These are phyloP conservation scores for Diaporthe destruens DNA, from an alignment of 2,329 filamentous ascomycete genomes.

Conservation along the genomic window DNA sequence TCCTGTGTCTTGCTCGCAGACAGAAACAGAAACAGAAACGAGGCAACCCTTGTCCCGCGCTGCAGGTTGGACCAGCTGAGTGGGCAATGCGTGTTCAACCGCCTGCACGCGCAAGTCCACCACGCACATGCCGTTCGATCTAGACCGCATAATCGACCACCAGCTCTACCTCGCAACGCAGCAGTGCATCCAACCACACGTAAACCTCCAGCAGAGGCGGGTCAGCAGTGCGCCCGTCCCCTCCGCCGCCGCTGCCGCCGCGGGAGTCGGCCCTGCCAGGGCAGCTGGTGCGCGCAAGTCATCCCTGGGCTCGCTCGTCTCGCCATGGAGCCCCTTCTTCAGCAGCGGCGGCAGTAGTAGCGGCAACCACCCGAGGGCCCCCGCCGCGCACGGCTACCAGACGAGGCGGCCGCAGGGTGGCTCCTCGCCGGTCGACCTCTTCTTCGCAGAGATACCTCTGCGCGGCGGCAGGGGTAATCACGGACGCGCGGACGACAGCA, in stretches of 20 bases:
- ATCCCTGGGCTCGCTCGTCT: constrained; percentile 8
- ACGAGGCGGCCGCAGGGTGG: constrained; percentile 7
- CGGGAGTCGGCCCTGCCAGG: neutral
- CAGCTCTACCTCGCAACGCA: constrained; percentile 36
- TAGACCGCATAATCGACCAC: constrained; percentile 33
- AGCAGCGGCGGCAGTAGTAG: neutral
- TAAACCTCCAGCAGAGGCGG: constrained; percentile 9
- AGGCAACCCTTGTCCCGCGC: neutral
- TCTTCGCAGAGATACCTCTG: constrained; percentile 2
- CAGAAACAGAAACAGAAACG: neutral
- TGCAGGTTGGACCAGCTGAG: neutral
- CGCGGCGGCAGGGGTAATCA: neutral
- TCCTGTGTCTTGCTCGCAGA: neutral
- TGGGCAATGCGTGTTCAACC: neutral
- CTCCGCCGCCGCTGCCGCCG: neutral
- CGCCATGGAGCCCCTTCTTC: constrained; percentile 3
- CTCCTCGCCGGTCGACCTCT: constrained; percentile 7
- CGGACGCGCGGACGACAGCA: neutral
- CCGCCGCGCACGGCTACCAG: neutral
- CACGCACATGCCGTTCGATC: constrained; percentile 33
- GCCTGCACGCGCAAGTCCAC: neutral
- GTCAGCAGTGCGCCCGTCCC: constrained; percentile 7
- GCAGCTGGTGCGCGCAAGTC: neutral
- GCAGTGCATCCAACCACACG: constrained; percentile 22
- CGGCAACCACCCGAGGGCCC: neutral